Evolutionary conservation across 208 protist genomes (phyloP), one percentile per base, ranked within the genome.

Genomic region (Vickermania spadyakhi): DNA sequence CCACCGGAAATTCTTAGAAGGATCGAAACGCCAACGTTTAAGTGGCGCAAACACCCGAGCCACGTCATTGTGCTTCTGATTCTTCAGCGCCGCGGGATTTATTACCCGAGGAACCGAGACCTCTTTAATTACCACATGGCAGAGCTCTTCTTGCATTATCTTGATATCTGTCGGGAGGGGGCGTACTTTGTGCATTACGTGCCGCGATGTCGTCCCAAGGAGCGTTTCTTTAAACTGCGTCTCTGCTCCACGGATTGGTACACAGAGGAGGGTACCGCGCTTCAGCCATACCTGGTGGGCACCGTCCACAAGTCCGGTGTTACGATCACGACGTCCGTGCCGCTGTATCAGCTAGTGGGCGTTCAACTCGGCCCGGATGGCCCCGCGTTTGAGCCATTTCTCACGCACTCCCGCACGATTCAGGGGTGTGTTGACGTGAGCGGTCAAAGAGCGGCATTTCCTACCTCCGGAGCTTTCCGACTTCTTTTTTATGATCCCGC

Each of bases 91-190:
- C 78, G 83, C 49, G 83, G 83, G 28, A 73, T 93, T 21, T 79
- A 74, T 52, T 66, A 74, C 2, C 71, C 75, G 3, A 78, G 70
- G 5, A 76, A 87, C 52, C 68, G 64, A 2, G 66, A 80, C 54
- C 65, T 93, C 27, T 70, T 85, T 7, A 72, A 86, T n/a, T 93
- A 93, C 64, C 86, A 93, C 76, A 90, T 90, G 83, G 66, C 86
- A 3, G 74, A 90, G 60, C 41, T 77, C 0, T 87, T 93, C 52
- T 68, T 93, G 18, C 68, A 90, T 54, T 85, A 89, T 60, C 52
- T 93, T 11, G 68, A 66, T 50, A 60, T 89, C 2, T 87, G 78
- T 54, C 66, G 64, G 3, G 58, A 76, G 28, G 83, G 86, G 1
- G 66, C 86, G 14, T 93, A 85, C 68, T 93, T 93, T 73, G 60